phyloP scores from a whole-genome alignment of 2,329 filamentous ascomycete genomes.

The Pseudogymnoascus sp. region DNA sequence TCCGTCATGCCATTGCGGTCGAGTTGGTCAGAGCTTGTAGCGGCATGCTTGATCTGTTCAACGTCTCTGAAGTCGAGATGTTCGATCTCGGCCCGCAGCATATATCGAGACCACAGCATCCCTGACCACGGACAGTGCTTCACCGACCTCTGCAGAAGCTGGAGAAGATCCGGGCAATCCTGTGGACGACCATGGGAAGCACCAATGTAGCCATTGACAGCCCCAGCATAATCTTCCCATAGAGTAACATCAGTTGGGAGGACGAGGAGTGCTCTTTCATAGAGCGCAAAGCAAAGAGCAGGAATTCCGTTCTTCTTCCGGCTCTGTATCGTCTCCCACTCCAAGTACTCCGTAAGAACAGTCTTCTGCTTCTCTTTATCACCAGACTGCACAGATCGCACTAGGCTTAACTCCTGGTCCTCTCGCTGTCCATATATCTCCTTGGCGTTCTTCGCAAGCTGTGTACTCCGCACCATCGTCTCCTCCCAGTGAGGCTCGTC shows the following conservation, averaged over 20 bases:
- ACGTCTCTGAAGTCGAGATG: slow-evolving; percentile 70
- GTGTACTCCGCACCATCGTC: slow-evolving; percentile 61
- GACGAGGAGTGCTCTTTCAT: slow-evolving; percentile 65
- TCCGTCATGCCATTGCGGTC: slow-evolving; percentile 81
- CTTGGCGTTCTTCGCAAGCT: slow-evolving; percentile 55
- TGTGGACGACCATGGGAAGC: slow-evolving; percentile 21
- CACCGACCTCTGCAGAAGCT: slow-evolving; percentile 72
- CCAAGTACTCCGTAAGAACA: slow-evolving; percentile 61
- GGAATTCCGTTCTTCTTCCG: slow-evolving; percentile 45
- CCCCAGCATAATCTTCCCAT: slow-evolving; percentile 65
- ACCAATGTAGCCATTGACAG: slow-evolving; percentile 25
- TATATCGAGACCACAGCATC: slow-evolving; percentile 79
- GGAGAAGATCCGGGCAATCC: slow-evolving; percentile 45
- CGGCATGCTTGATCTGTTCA: slow-evolving; percentile 83
- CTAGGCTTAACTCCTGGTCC: slow-evolving; percentile 57
- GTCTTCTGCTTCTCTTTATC: slow-evolving; percentile 47
- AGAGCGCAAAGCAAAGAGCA: slow-evolving; percentile 56
- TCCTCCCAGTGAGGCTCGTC: slow-evolving; percentile 63
- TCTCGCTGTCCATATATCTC: slow-evolving; percentile 56
- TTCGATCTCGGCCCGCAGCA: slow-evolving; percentile 75
- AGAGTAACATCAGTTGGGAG: slow-evolving; percentile 66
- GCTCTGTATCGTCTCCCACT: slow-evolving; percentile 68
- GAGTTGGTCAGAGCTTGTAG: slow-evolving; percentile 76
- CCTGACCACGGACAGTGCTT: slow-evolving; percentile 92
- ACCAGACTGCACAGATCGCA: slow-evolving; percentile 46